phyloP scores from a whole-genome alignment of 257 asterid species.

The Salvia rosmarinus region DNA sequence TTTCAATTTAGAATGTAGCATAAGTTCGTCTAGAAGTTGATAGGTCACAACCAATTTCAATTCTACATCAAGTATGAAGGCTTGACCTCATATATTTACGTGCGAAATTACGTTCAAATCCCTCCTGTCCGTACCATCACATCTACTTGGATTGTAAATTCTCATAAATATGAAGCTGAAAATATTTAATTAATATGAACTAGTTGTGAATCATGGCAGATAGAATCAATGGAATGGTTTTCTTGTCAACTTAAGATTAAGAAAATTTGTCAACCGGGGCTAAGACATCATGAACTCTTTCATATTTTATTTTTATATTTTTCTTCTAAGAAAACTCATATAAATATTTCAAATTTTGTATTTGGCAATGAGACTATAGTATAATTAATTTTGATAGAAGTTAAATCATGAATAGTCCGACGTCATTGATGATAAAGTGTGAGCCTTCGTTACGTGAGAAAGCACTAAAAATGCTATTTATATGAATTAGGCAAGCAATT shows the following conservation, averaged over 20 bases:
- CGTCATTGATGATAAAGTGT: constrained; percentile 32
- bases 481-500: constrained; percentile 36
- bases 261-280: neutral
- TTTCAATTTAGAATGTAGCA: too few species aligned
- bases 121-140: neutral
- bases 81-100: too few species aligned
- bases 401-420: constrained; percentile 1
- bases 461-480: neutral
- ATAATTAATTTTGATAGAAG: neutral
- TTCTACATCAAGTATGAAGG: too few species aligned
- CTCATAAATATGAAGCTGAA: neutral
- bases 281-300: constrained; percentile 6
- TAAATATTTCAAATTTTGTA: neutral
- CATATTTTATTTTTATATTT: too few species aligned
- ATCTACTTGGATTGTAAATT: neutral
- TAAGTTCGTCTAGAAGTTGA: too few species aligned
- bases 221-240: constrained; percentile 24
- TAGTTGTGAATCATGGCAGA: constrained; percentile 24
- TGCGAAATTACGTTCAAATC: neutral
- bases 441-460: constrained; percentile 15
- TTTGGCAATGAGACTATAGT: constrained; percentile 21
- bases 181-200: neutral
- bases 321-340: neutral
- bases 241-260: constrained; percentile 27
- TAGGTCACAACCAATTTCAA: too few species aligned